Evolutionary conservation across 2,329 filamentous ascomycete species (phyloP).

Genomic region (Penicillium vulpinum): DNA sequence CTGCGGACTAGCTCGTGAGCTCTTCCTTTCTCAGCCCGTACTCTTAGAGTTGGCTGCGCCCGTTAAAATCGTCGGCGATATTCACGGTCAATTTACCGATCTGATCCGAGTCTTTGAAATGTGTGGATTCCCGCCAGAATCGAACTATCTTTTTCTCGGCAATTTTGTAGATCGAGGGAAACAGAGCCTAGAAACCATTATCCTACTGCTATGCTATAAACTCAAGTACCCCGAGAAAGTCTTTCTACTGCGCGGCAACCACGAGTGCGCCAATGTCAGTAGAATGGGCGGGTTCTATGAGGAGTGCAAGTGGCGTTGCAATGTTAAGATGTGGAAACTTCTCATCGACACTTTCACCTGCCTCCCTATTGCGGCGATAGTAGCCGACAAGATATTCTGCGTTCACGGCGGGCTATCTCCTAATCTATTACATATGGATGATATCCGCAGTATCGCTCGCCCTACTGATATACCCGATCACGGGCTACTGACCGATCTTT

Average conservation of each 20-base stretch:
- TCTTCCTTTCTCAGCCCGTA: conserved; percentile 87
- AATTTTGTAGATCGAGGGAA: conserved; percentile 97
- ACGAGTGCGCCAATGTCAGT: conserved; percentile 95
- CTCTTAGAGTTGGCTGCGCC: conserved; percentile 88
- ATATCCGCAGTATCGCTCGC: conserved; percentile 91
- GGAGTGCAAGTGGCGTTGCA: conserved; percentile 93
- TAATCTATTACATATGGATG: conserved; percentile 92
- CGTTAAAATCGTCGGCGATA: conserved; percentile 96
- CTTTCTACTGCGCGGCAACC: conserved; percentile 89
- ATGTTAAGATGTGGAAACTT: conserved; percentile 97
- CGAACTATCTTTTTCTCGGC: conserved; percentile 91
- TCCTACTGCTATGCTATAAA: conserved; percentile 92
- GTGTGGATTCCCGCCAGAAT: conserved; percentile 90
- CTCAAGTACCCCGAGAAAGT: conserved; percentile 97
- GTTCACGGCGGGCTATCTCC: conserved; percentile 96
- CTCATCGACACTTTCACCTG: conserved; percentile 97
- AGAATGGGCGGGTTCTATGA: conserved; percentile 97
- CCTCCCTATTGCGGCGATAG: conserved; percentile 88
- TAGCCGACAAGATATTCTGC: conserved; percentile 96
- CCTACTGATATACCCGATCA: conserved; percentile 98
- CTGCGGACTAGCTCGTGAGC: conserved; percentile 82
- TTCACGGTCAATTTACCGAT: conserved; percentile 95
- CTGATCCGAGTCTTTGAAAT: conserved; percentile 97
- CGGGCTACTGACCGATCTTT: conserved; percentile 86
- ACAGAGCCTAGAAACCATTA: conserved; percentile 90